phyloP scores from a whole-genome alignment of 2,329 filamentous ascomycete species.

The Pseudonectria buxi region DNA sequence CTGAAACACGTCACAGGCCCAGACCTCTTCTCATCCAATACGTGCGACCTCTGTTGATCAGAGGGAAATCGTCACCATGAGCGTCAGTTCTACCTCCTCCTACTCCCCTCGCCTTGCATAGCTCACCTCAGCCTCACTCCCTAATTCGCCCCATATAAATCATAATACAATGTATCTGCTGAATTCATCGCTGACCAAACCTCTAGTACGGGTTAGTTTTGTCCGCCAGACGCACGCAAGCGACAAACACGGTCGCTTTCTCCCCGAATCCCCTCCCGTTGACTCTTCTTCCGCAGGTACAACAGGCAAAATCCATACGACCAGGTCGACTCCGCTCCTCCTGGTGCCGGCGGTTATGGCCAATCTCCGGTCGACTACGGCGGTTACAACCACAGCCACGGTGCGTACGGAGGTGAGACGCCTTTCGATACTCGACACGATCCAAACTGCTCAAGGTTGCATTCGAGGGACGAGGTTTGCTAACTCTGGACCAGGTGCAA shows the following conservation, averaged over 20 bases:
- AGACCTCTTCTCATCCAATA: too few relatives aligned
- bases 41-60: too few relatives aligned
- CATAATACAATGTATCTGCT: too few relatives aligned
- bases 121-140: too few relatives aligned
- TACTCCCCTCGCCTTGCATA: slow-evolving; percentile 8
- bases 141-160: too few relatives aligned
- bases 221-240: too few relatives aligned
- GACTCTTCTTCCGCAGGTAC: slow-evolving; percentile 37
- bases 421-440: not conserved
- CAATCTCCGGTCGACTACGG: slow-evolving; percentile 25
- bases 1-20: too few relatives aligned
- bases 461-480: not conserved
- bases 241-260: not conserved
- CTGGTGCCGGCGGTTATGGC: slow-evolving; percentile 28
- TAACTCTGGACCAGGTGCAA: slow-evolving; percentile 30
- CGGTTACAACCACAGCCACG: slow-evolving; percentile 10
- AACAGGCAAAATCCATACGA: slow-evolving; percentile 54
- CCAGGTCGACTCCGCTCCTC: slow-evolving; percentile 1
- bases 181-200: too few relatives aligned
- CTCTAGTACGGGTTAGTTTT: too few relatives aligned
- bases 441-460: not conserved
- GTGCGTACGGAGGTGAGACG: slow-evolving; percentile 26
- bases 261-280: slow-evolving; percentile 9
- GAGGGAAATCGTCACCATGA: slow-evolving; percentile 19
- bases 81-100: slow-evolving; percentile 22